These are phyloP conservation scores for Xylaria polymorpha DNA, from an alignment of 2,329 filamentous ascomycete genomes.

Conservation along the genomic window DNA sequence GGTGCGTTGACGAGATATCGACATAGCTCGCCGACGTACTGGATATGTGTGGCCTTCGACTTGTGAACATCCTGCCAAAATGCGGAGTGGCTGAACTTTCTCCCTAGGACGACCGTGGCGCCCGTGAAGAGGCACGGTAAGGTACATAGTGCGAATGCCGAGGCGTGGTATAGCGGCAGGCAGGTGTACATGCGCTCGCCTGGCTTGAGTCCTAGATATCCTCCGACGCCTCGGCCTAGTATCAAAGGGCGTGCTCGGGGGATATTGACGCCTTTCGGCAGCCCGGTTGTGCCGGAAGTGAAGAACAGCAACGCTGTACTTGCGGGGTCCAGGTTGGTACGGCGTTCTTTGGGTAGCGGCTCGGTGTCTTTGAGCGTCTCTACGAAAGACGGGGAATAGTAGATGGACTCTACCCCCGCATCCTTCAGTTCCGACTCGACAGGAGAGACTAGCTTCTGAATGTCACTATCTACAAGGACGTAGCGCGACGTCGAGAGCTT, in stretches of 20 bases:
- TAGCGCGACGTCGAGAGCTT: slow-evolving; percentile 66
- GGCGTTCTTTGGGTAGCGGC: slow-evolving; percentile 65
- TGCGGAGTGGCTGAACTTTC: slow-evolving; percentile 73
- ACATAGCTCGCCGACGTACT: slow-evolving; percentile 82
- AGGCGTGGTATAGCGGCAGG: slow-evolving; percentile 82
- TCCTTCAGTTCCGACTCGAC: slow-evolving; percentile 66
- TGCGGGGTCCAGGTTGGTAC: slow-evolving; percentile 60
- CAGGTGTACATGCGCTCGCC: slow-evolving; percentile 76
- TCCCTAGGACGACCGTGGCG: slow-evolving; percentile 68
- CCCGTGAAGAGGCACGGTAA: slow-evolving; percentile 60
- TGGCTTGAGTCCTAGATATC: slow-evolving; percentile 41
- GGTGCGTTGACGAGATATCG: slow-evolving; percentile 78
- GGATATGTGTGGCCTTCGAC: slow-evolving; percentile 73
- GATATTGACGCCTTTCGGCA: slow-evolving; percentile 76
- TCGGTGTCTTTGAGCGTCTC: slow-evolving; percentile 57
- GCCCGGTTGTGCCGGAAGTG: slow-evolving; percentile 79
- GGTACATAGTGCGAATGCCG: slow-evolving; percentile 69
- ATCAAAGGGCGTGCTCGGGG: slow-evolving; percentile 55
- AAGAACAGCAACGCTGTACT: slow-evolving; percentile 73
- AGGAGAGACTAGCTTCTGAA: slow-evolving; percentile 65
- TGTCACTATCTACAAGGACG: slow-evolving; percentile 68
- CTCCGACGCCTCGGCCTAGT: slow-evolving; percentile 30
- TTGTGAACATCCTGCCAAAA: slow-evolving; percentile 80
- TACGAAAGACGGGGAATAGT: slow-evolving; percentile 61
- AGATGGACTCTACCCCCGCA: slow-evolving; percentile 64